Base-by-base conservation (phyloP, 176 grass and related monocot genomes). In the Zea mays region DNA sequence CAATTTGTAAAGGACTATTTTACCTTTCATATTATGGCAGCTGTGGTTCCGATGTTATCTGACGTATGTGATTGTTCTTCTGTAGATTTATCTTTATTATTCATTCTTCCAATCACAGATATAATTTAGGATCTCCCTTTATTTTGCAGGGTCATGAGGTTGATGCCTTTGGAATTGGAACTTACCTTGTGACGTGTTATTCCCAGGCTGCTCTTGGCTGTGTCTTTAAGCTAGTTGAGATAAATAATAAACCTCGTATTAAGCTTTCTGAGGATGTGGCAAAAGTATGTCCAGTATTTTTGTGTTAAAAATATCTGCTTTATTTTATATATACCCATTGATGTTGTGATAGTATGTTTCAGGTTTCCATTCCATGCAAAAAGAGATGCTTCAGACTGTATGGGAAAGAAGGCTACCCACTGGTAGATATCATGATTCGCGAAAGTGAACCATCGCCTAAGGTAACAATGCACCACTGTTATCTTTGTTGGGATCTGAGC, bases 351-450 rank as follows among this genome's bases (percentile, higher is more conserved):
- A 50, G 77, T 48, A 19, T 84, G 17, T 75, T 84, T 21, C 68
- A 99, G 96, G 96, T 99, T 14, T 95, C 96, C 57, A 99, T 99
- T 82, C 96, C 96, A 64, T 99, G 92, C 79, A 99, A 95, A 99
- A 99, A 99, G 16, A 77, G 71, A 72, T 79, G 88, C 69, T 99
- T 93, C 67, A 94, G 96, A 87, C 82, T 95, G 78, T 95, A 85
- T 77, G 96, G 96, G 17, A 99, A 85, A 90, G 96, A 95, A 87
- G 96, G 90, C 39, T 94, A 94, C 48, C 78, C 96, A 8, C 88
- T 99, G 58, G 96, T 99, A 74, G 96, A 99, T 74, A 92, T 99
- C 11, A 99, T 97, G 87, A 89, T 83, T 44, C 85, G 92, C 71
- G 92, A 95, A 85, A 86, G 81, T 78, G 96, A 99, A 88, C 81